Conservation (phyloP, 2,329 filamentous ascomycete species). For the Colletotrichum tabaci region DNA sequence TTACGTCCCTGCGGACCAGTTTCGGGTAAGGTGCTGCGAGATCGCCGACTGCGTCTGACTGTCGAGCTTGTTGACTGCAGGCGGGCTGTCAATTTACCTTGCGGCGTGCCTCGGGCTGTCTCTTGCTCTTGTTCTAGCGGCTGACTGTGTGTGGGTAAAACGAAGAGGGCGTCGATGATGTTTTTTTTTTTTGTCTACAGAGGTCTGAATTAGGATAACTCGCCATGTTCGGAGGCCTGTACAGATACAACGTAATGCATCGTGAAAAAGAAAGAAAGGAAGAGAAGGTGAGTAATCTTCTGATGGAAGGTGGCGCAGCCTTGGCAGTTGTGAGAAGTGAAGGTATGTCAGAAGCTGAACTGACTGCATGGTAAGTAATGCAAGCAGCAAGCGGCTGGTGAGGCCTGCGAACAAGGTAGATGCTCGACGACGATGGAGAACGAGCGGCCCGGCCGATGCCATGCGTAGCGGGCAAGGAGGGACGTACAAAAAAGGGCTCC, state of each 20-base stretch:
- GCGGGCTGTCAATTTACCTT: slow-evolving; percentile 22
- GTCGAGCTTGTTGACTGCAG: not conserved
- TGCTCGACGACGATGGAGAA: not conserved
- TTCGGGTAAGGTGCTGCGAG: slow-evolving; percentile 30
- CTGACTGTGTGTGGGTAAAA: slow-evolving; percentile 7
- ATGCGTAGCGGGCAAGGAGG: slow-evolving; percentile 17
- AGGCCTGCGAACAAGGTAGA: slow-evolving; percentile 21
- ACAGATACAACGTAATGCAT: not conserved
- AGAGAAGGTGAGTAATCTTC: not conserved
- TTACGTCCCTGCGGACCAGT: slow-evolving; percentile 15
- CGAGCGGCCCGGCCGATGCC: slow-evolving; percentile 11
- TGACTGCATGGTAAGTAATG: not conserved
- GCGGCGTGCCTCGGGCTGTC: slow-evolving; percentile 22
- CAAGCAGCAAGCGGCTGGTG: not conserved
- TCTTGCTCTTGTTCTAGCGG: not conserved
- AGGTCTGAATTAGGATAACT: not conserved
- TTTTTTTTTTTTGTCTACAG: not conserved
- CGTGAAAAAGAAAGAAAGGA: not conserved
- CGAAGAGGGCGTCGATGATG: slow-evolving; percentile 12
- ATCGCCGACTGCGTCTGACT: slow-evolving; percentile 24
- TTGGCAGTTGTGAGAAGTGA: slow-evolving; percentile 4
- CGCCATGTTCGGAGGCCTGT: not conserved
- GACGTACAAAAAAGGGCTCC: not conserved
- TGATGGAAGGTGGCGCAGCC: slow-evolving; percentile 4
- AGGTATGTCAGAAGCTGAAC: slow-evolving; percentile 21